phyloP scores from a whole-genome alignment of 129 eudicot genomes.

The Tanacetum coccineum region DNA sequence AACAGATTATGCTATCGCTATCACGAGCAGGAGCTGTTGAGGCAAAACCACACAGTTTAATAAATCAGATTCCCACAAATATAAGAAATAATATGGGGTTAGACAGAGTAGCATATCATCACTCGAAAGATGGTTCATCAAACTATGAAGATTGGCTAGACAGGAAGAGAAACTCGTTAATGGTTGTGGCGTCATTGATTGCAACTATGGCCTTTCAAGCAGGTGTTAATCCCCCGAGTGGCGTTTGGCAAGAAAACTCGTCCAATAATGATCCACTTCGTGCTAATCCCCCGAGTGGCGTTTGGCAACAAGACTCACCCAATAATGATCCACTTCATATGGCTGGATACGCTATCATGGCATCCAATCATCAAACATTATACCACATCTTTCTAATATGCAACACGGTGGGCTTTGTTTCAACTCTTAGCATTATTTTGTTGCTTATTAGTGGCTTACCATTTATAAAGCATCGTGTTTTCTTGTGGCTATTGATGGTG shows the following conservation, averaged over 20 bases:
- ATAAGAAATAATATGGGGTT: not conserved
- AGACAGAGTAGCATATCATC: not conserved
- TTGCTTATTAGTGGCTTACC: conserved; percentile 11
- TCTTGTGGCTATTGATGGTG: conserved; percentile 1
- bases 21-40: conserved; percentile 25
- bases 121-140: not conserved
- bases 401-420: conserved; percentile 7
- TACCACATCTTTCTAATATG: not conserved
- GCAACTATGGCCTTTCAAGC: conserved; percentile 54
- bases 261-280: too few species aligned
- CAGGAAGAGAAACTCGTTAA: conserved; percentile 26
- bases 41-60: not conserved
- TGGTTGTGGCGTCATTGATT: conserved; percentile 48
- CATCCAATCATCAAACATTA: not conserved
- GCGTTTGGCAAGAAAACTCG: too few species aligned
- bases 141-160: conserved; percentile 31
- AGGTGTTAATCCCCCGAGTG: too few species aligned
- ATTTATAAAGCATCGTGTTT: not conserved
- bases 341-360: conserved; percentile 7
- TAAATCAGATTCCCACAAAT: not conserved
- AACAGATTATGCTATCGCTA: conserved; percentile 19
- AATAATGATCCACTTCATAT: not conserved
- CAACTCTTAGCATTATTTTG: conserved; percentile 10
- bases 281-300: conserved; percentile 43
- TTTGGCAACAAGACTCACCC: conserved; percentile 27